These are phyloP conservation scores for Tricholoma matsutake DNA, from an alignment of 768 basidiomycete genomes.

Conservation along the genomic window DNA sequence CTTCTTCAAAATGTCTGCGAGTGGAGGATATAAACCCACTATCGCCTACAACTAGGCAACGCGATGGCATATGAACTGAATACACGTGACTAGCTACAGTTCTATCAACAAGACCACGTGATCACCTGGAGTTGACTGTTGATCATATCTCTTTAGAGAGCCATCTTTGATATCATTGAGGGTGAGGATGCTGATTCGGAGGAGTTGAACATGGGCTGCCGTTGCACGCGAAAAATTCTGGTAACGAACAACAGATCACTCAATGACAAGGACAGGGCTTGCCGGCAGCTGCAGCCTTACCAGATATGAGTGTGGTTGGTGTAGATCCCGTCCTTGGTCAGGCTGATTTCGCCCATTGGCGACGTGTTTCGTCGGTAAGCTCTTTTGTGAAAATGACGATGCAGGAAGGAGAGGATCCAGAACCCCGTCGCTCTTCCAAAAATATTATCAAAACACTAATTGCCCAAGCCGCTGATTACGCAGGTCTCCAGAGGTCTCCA, in stretches of 20 bases:
- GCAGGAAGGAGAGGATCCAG: background rate
- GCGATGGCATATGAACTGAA: no score
- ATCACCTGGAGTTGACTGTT: no score
- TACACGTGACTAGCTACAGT: no score
- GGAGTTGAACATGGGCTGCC: background rate
- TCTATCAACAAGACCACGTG: no score
- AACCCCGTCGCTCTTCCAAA: background rate
- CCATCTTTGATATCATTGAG: background rate
- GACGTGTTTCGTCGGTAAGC: background rate
- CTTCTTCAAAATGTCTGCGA: no score
- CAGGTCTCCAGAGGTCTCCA: background rate
- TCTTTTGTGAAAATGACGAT: background rate
- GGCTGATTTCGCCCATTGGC: background rate
- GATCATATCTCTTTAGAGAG: background rate
- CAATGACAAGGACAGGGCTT: background rate
- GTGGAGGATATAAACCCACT: no score
- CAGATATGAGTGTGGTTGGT: background rate
- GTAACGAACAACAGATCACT: background rate
- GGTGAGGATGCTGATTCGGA: background rate
- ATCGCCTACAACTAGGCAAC: no score
- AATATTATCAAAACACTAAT: background rate
- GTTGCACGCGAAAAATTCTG: background rate
- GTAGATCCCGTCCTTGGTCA: background rate
- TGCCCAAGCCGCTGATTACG: background rate
- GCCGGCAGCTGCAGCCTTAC: background rate